These are phyloP conservation scores for Polytolypa hystricis DNA, from an alignment of 2,329 filamentous ascomycete species.

Conservation along the genomic window DNA sequence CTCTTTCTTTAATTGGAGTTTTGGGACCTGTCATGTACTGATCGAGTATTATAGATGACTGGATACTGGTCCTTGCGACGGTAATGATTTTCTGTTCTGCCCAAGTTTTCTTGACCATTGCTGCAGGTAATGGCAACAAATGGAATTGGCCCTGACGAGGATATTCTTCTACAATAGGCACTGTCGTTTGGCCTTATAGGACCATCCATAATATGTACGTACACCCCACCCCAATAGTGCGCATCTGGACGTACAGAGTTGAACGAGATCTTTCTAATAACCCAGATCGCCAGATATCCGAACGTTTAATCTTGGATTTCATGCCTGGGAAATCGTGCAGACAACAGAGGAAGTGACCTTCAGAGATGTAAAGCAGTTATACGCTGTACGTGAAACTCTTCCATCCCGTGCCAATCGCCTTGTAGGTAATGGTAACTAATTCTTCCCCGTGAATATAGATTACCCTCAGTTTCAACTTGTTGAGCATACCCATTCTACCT, in stretches of 20 bases:
- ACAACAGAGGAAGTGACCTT: slow-evolving; percentile 19
- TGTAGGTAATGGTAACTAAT: neutral
- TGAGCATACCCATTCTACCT: slow-evolving; percentile 30
- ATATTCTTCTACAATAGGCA: too few relatives aligned
- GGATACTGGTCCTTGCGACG: slow-evolving; percentile 25
- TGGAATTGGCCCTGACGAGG: too few relatives aligned
- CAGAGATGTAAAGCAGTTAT: slow-evolving; percentile 15
- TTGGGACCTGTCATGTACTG: too few relatives aligned
- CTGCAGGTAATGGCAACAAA: too few relatives aligned
- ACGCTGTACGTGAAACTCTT: slow-evolving; percentile 1
- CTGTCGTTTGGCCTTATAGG: slow-evolving; percentile 1
- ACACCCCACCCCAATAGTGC: slow-evolving; percentile 29
- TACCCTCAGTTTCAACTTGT: slow-evolving; percentile 26
- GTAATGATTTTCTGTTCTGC: slow-evolving; percentile 10
- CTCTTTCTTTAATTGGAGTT: neutral
- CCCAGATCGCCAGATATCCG: neutral
- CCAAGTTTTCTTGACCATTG: too few relatives aligned
- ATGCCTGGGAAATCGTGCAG: slow-evolving; percentile 1
- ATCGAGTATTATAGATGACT: slow-evolving; percentile 27
- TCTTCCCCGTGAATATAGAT: slow-evolving; percentile 14
- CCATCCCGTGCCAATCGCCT: neutral
- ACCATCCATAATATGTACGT: slow-evolving; percentile 14
- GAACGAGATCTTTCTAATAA: slow-evolving; percentile 17
- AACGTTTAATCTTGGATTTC: slow-evolving; percentile 1
- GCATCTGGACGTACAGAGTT: too few relatives aligned